phyloP scores from a whole-genome alignment of 164 flowering plant genomes.

The Brasenia schreberi region DNA sequence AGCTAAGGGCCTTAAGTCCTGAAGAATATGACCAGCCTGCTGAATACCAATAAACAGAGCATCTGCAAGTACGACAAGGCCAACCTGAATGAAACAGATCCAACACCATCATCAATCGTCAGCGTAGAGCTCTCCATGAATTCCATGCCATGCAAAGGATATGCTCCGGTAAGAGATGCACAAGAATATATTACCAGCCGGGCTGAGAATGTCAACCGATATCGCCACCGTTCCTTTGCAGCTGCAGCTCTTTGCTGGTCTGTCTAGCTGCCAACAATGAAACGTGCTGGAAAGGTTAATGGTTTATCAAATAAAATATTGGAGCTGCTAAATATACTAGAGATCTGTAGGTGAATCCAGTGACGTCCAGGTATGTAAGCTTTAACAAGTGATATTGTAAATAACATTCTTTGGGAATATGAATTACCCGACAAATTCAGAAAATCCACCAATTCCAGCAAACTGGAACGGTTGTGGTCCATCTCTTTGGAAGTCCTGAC shows the following conservation, averaged over 20 bases:
- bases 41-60: conserved; percentile 72
- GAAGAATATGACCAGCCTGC: conserved; percentile 34
- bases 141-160: not conserved
- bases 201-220: conserved; percentile 64
- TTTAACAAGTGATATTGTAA: not conserved
- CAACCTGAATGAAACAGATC: conserved; percentile 32
- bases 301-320: too few species aligned
- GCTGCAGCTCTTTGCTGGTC: conserved; percentile 91
- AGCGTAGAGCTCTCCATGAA: not conserved
- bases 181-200: conserved; percentile 52
- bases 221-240: conserved; percentile 85
- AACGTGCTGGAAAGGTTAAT: not conserved
- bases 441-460: conserved; percentile 94
- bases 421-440: conserved; percentile 91
- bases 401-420: not conserved
- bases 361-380: not conserved
- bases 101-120: not conserved
- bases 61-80: conserved; percentile 64
- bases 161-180: not conserved
- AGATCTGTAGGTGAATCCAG: too few species aligned
- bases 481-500: conserved; percentile 81
- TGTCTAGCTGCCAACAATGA: conserved; percentile 55
- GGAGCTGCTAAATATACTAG: too few species aligned
- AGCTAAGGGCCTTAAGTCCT: conserved; percentile 15
- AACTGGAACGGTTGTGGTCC: conserved; percentile 85